A percentile compares a stretch with the other conserved stretches of the same genome.
phyloP scores from a whole-genome alignment of 306 rosid genomes.

The Elaeagnus macrophylla region DNA sequence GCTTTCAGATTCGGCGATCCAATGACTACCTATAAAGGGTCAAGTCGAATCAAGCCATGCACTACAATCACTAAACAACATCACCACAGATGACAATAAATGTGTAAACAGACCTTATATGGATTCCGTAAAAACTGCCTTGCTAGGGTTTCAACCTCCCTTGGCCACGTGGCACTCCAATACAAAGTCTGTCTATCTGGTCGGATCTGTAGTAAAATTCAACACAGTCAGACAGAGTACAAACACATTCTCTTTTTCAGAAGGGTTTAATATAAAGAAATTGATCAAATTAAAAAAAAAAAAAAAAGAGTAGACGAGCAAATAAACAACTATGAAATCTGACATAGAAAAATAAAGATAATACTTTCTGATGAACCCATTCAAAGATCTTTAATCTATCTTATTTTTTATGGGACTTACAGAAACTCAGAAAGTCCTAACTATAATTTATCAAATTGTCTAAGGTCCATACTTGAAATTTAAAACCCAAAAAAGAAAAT shows the following conservation, averaged over 20 bases:
- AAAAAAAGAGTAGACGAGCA: no score
- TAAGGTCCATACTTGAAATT: no score
- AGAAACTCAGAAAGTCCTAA: no score
- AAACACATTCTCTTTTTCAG: background rate
- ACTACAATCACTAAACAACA: conserved; percentile 1
- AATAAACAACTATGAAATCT: no score
- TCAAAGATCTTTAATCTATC: no score
- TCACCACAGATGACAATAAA: background rate
- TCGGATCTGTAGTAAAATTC: conserved; percentile 53
- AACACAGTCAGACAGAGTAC: background rate
- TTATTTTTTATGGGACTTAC: no score
- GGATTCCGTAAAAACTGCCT: conserved; percentile 79
- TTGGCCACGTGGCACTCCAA: conserved; percentile 99
- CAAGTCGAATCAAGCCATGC: conserved; percentile 14
- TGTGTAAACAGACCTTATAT: conserved; percentile 52
- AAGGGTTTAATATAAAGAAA: background rate
- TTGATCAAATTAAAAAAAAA: no score
- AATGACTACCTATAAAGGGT: conserved; percentile 47
- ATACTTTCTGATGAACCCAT: no score
- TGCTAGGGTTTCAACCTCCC: conserved; percentile 88
- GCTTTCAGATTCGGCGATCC: conserved; percentile 85
- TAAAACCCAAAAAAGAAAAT: no score
- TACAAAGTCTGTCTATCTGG: conserved; percentile 97
- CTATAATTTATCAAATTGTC: no score
- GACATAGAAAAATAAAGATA: no score